Evolutionary conservation across 495 filamentous ascomycete genomes (phyloP).

Genomic region (Neurospora discreta): DNA sequence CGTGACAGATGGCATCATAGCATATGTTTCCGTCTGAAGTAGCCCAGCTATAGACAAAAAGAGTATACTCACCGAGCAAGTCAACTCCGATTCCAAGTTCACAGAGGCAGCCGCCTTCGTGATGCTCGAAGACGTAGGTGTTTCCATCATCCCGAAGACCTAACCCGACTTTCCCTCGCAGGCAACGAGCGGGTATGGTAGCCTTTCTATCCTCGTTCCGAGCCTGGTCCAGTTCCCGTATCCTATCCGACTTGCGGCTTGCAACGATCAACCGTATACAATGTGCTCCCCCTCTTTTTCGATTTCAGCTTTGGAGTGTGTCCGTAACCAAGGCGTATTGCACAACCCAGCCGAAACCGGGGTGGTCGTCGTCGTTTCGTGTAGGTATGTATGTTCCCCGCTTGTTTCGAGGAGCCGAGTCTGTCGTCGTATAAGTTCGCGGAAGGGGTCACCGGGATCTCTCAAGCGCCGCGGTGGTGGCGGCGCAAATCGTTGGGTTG

Average conservation of each 20-base stretch:
- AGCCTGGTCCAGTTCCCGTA: neutral
- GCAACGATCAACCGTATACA: too few species aligned
- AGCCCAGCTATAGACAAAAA: neutral
- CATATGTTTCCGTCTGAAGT: neutral
- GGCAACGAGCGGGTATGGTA: neutral
- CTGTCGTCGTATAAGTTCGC: neutral
- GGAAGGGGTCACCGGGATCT: neutral
- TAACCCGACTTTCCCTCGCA: neutral
- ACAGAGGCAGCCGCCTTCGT: conserved; percentile 14
- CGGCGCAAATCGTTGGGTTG: neutral
- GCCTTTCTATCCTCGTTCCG: neutral
- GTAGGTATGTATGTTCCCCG: neutral
- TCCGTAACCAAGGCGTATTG: neutral
- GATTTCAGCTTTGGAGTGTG: neutral
- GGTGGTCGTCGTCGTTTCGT: neutral
- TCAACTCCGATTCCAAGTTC: conserved; percentile 81
- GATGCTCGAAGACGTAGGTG: neutral
- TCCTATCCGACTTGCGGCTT: neutral
- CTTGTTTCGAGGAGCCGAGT: neutral
- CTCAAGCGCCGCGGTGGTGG: neutral
- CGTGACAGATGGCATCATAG: neutral
- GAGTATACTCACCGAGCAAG: conserved; percentile 65
- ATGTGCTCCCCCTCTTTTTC: neutral
- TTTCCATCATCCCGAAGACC: neutral
- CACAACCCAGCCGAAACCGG: neutral